Conservation (phyloP, 495 filamentous ascomycete species). For the Cladorrhinum samala region DNA sequence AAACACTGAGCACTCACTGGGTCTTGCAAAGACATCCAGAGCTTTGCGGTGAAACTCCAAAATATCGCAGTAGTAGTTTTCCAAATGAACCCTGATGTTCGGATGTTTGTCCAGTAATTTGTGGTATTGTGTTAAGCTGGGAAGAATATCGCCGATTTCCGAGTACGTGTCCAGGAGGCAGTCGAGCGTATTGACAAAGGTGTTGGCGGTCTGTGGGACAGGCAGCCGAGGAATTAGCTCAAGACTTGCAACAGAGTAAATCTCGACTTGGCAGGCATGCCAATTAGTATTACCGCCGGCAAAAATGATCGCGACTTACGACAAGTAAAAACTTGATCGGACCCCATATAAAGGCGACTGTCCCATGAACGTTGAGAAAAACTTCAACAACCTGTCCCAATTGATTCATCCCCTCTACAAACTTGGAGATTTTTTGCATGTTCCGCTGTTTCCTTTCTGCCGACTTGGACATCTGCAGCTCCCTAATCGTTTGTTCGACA, state of each 20-base stretch:
- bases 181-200: neutral
- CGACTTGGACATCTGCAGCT: neutral
- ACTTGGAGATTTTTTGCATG: neutral
- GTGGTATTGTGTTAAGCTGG: neutral
- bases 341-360: neutral
- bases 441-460: neutral
- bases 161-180: neutral
- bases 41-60: neutral
- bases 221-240: no score
- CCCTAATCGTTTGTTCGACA: neutral
- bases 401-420: neutral
- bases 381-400: slow-evolving; percentile 4
- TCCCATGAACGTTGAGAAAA: slow-evolving; percentile 1
- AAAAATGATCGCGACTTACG: neutral
- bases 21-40: neutral
- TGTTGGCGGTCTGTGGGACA: neutral
- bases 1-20: neutral
- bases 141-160: neutral
- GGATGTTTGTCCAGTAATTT: neutral
- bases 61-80: neutral
- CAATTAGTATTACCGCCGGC: neutral
- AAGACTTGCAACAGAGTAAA: no score
- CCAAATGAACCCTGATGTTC: neutral
- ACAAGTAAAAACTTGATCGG: slow-evolving; percentile 1
- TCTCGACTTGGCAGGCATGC: neutral